These are phyloP conservation scores for Flueggea neowawraea DNA, from an alignment of 441 rosid genomes.

Conservation along the genomic window DNA sequence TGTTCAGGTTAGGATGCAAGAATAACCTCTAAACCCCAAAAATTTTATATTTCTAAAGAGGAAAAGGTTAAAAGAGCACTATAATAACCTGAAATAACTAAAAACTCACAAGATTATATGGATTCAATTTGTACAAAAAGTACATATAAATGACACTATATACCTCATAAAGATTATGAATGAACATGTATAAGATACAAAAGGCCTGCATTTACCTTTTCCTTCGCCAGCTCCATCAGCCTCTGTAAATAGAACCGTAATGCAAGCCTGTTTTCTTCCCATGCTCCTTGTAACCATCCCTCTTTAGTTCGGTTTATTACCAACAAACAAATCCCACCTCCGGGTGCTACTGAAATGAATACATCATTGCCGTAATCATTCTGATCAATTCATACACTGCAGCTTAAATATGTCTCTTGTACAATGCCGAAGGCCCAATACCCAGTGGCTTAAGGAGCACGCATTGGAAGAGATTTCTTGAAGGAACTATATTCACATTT, in stretches of 20 bases:
- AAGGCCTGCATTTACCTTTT: conserved; percentile 25
- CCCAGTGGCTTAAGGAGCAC: not conserved
- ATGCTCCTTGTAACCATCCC: conserved; percentile 21
- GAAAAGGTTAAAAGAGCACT: too few species aligned
- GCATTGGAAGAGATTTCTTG: not conserved
- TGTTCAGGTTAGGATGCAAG: too few species aligned
- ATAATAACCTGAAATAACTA: conserved; percentile 1
- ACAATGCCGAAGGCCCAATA: too few species aligned
- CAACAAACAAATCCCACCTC: conserved; percentile 19
- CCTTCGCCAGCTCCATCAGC: conserved; percentile 16
- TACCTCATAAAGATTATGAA: conserved; percentile 33
- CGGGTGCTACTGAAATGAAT: conserved; percentile 1
- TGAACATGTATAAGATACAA: conserved; percentile 32
- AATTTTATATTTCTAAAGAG: too few species aligned
- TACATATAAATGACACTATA: conserved; percentile 32
- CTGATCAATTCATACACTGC: conserved; percentile 5
- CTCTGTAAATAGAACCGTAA: conserved; percentile 14
- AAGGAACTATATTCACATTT: conserved; percentile 14
- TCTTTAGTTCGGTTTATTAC: conserved; percentile 23
- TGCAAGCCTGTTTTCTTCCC: too few species aligned
- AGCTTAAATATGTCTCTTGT: not conserved
- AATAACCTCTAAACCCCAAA: too few species aligned
- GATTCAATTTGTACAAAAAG: conserved; percentile 27
- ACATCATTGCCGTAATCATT: not conserved
- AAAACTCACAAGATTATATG: conserved; percentile 17